Evolutionary conservation across 208 protist species (phyloP).

Genomic region (Herpetomonas tarakana): DNA sequence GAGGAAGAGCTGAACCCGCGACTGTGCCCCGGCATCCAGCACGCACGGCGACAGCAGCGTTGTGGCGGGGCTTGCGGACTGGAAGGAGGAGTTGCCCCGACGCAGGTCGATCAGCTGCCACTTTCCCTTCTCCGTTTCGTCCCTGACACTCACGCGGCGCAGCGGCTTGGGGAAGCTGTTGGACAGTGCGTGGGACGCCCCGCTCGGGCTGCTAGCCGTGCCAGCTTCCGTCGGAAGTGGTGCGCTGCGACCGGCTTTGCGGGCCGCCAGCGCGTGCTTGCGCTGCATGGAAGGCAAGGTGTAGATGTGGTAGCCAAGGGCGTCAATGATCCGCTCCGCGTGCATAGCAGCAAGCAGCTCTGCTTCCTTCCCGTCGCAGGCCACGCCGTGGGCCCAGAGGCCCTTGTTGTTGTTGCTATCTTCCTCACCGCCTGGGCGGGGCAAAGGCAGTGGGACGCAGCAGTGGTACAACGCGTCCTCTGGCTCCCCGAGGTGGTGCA

Average conservation of each 20-base stretch:
- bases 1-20: conserved; percentile 59
- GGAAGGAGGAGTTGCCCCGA: conserved; percentile 16
- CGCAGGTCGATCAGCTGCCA: conserved; percentile 72
- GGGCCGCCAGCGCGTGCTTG: conserved; percentile 73
- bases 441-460: conserved; percentile 35
- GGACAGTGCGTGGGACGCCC: background rate
- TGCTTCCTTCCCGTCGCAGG: conserved; percentile 63
- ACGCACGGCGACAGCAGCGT: conserved; percentile 75
- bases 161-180: conserved; percentile 68
- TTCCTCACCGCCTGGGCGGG: conserved; percentile 8
- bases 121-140: conserved; percentile 75
- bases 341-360: conserved; percentile 85
- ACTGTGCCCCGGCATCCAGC: conserved; percentile 38
- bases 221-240: conserved; percentile 48
- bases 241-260: conserved; percentile 64
- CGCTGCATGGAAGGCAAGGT: conserved; percentile 83
- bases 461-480: conserved; percentile 32
- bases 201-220: conserved; percentile 4
- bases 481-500: conserved; percentile 13
- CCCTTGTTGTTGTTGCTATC: conserved; percentile 7
- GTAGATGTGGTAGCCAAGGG: conserved; percentile 85
- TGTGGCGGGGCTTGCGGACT: conserved; percentile 26
- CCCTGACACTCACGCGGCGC: conserved; percentile 40
- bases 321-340: conserved; percentile 82
- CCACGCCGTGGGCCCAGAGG: conserved; percentile 81